Base-by-base conservation (phyloP, 371 early-diverging fungal genomes). In the Dinochytrium kinnereticum region DNA sequence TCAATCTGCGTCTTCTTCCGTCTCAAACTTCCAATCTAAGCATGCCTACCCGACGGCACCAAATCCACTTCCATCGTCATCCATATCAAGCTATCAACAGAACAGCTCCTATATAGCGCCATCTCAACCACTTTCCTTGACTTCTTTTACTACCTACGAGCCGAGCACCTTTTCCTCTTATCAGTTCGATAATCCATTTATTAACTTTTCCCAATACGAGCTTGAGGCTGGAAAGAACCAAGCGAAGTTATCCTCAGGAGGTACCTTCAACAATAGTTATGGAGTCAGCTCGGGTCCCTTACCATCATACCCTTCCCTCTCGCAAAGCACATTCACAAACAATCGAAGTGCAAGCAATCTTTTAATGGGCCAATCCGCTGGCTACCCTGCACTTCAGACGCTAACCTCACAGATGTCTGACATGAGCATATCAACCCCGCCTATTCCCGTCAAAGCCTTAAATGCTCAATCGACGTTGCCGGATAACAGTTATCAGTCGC, bases 181-280 rank as follows among this genome's bases (percentile, higher is more conserved):
- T 69, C 50, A 39, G 30, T 76, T 76, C 37, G 76, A 76, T 37
- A 61, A 76, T 53, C 76, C 76, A 28, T 76, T 76, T 49, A 17
- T 44, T 19, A 74, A 68, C 59, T 74, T 74, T 59, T 39, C 7
- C n/a, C 67, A 39, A 44, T 72, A 44, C n/a, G 51, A 31, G 30
- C 10, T 51, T 51, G 65, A 38, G 5, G 36, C 36, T 24, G 38
- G 33, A 13, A 15, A 33, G 7, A 7, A 36, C 2, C 64, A 26
- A 33, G 13, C 64, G 26, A 7, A 13, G 30, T 7, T 13, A 10
- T 7, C 21, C 26, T 57, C 57, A 7, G 13, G 13, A 3, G 19
- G 33, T 7, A 26, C n/a, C 55, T 5, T 5, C n/a, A 15, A n/a
- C 13, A 53, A 5, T 5, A 53, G 24, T 24, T 53, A n/a, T 13